Percentiles rank a stretch among this genome's conserved stretches.
phyloP scores from a whole-genome alignment of 805 yeast species.

The Nakazawaea holstii region DNA sequence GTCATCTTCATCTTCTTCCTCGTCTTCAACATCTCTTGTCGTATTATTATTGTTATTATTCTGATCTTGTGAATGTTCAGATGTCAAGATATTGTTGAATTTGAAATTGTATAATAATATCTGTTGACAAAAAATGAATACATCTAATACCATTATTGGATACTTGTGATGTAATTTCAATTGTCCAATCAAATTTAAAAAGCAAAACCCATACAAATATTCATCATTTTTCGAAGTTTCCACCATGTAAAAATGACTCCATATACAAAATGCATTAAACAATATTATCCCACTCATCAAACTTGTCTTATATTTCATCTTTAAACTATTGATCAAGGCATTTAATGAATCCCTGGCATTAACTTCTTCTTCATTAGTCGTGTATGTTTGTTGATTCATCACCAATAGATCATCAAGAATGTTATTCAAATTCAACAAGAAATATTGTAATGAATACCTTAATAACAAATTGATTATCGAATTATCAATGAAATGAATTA shows the following conservation, averaged over 20 bases:
- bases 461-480: conserved; percentile 19
- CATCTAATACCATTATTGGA: conserved; percentile 17
- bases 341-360: conserved; percentile 13
- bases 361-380: background rate
- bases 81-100: conserved; percentile 2
- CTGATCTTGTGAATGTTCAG: too few relatives aligned
- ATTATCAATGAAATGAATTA: conserved; percentile 17
- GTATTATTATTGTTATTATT: background rate
- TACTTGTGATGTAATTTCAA: conserved; percentile 7
- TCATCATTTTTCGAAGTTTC: conserved; percentile 1
- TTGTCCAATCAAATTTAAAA: conserved; percentile 25
- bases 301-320: conserved; percentile 13
- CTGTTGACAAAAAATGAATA: conserved; percentile 16
- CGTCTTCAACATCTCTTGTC: background rate
- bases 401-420: conserved; percentile 10
- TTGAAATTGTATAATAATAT: conserved; percentile 14
- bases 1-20: background rate
- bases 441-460: conserved; percentile 16
- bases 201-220: conserved; percentile 16
- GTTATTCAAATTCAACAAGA: conserved; percentile 15
- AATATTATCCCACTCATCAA: conserved; percentile 2
- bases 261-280: conserved; percentile 8
- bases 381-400: conserved; percentile 16
- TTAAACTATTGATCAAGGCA: conserved; percentile 12
- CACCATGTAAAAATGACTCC: conserved; percentile 6